Conservation (phyloP, 306 rosid genomes). For the Rubus idaeus region DNA sequence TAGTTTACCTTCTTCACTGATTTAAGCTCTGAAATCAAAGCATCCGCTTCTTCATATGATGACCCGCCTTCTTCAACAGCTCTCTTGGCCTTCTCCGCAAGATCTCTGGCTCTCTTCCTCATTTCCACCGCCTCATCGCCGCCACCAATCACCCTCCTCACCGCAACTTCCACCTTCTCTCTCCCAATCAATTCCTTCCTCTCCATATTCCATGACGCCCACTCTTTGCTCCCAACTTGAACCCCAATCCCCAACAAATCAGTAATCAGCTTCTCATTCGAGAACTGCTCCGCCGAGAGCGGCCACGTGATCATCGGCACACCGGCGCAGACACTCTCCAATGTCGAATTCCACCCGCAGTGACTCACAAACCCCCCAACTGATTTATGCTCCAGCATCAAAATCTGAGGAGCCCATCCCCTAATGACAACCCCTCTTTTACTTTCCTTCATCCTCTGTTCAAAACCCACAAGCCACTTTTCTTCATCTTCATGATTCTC, state of each 20-base stretch:
- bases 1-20: background rate
- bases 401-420: slow-evolving; percentile 71
- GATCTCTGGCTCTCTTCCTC: slow-evolving; percentile 39
- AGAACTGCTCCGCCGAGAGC: slow-evolving; percentile 63
- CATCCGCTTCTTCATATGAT: slow-evolving; percentile 35
- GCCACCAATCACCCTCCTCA: slow-evolving; percentile 49
- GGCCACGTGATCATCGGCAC: slow-evolving; percentile 78
- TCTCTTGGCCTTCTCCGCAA: slow-evolving; percentile 40
- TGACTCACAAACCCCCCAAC: slow-evolving; percentile 72
- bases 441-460: slow-evolving; percentile 42
- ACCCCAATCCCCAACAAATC: slow-evolving; percentile 51
- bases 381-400: slow-evolving; percentile 53
- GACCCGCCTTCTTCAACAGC: slow-evolving; percentile 56
- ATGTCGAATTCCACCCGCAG: slow-evolving; percentile 76
- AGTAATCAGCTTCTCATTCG: slow-evolving; percentile 63
- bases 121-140: slow-evolving; percentile 47
- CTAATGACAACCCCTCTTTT: slow-evolving; percentile 51
- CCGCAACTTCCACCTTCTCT: slow-evolving; percentile 48
- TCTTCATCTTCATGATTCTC: background rate
- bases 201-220: slow-evolving; percentile 36
- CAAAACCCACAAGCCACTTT: slow-evolving; percentile 29
- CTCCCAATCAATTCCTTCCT: slow-evolving; percentile 40
- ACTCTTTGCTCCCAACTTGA: slow-evolving; percentile 59
- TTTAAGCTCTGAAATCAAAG: slow-evolving; percentile 37
- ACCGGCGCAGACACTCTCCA: slow-evolving; percentile 54